phyloP scores from a whole-genome alignment of 2,329 filamentous ascomycete genomes.

The Phoma sp. region DNA sequence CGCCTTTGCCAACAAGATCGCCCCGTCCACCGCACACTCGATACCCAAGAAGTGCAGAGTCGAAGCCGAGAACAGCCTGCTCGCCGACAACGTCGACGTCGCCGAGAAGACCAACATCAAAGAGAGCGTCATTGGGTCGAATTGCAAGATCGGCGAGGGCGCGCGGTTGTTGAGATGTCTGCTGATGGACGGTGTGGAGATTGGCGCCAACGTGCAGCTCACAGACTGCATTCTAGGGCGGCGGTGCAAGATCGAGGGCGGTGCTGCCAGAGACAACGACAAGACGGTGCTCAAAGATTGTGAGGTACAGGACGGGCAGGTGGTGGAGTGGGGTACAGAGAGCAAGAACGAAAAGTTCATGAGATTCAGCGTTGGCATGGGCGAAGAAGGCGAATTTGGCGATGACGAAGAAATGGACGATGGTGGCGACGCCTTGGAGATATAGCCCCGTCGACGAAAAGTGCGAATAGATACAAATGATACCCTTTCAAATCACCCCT shows the following conservation, averaged over 20 bases:
- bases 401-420: slow-evolving; percentile 16
- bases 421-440: not conserved
- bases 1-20: slow-evolving; percentile 79
- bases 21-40: slow-evolving; percentile 71
- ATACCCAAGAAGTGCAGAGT: slow-evolving; percentile 83
- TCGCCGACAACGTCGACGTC: slow-evolving; percentile 87
- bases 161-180: slow-evolving; percentile 86
- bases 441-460: not conserved
- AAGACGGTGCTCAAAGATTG: slow-evolving; percentile 77
- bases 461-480: not conserved
- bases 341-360: slow-evolving; percentile 68
- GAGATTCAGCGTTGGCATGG: slow-evolving; percentile 52
- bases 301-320: slow-evolving; percentile 85
- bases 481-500: not conserved
- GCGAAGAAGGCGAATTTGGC: slow-evolving; percentile 40
- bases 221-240: slow-evolving; percentile 87
- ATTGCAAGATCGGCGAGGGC: slow-evolving; percentile 85
- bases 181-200: slow-evolving; percentile 87
- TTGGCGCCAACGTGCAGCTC: slow-evolving; percentile 83
- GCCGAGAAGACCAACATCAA: slow-evolving; percentile 93
- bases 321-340: slow-evolving; percentile 76
- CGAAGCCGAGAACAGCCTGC: slow-evolving; percentile 78
- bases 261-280: slow-evolving; percentile 57
- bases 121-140: slow-evolving; percentile 85
- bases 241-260: slow-evolving; percentile 81